A percentile compares a stretch with the other conserved stretches of the same genome.
These are phyloP conservation scores for Fomitopsis serialis DNA, from an alignment of 768 basidiomycete genomes.

Conservation along the genomic window DNA sequence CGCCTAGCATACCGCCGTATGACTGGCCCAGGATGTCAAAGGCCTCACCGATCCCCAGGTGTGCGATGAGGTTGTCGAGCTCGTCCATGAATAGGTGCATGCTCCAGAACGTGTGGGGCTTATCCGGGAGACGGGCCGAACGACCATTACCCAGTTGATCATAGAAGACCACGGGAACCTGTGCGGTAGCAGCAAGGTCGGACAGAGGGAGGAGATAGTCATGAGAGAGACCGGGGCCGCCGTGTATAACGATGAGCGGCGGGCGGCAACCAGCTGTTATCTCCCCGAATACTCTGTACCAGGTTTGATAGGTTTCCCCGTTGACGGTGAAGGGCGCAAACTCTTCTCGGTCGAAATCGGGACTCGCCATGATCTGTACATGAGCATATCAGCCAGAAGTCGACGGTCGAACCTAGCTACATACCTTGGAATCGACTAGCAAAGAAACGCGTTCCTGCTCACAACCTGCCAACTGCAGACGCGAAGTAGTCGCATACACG, in stretches of 20 bases:
- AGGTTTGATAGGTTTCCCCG: conserved; percentile 31
- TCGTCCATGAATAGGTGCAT: conserved; percentile 50
- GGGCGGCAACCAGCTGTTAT: conserved; percentile 25
- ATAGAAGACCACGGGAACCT: conserved; percentile 42
- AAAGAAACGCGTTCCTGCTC: no score
- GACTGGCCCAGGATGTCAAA: conserved; percentile 51
- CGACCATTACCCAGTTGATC: conserved; percentile 44
- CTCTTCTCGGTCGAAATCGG: conserved; percentile 16
- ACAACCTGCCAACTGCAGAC: no score
- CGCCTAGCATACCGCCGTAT: conserved; percentile 51
- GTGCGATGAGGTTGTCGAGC: conserved; percentile 40
- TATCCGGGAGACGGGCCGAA: conserved; percentile 37
- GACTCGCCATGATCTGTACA: not conserved
- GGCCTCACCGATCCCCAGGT: conserved; percentile 33
- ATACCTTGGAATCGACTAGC: no score
- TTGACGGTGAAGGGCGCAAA: conserved; percentile 18
- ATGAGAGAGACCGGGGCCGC: conserved; percentile 41
- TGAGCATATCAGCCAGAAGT: no score
- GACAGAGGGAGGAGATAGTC: conserved; percentile 34
- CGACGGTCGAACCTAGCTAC: no score
- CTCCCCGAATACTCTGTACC: conserved; percentile 39
- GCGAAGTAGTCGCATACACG: no score
- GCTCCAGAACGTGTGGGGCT: conserved; percentile 35
- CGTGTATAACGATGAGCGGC: conserved; percentile 41
- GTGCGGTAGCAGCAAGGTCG: conserved; percentile 27